Base-by-base conservation (phyloP, 228 moss, liverwort and hornwort genomes). In the Sphagnum magellanicum region DNA sequence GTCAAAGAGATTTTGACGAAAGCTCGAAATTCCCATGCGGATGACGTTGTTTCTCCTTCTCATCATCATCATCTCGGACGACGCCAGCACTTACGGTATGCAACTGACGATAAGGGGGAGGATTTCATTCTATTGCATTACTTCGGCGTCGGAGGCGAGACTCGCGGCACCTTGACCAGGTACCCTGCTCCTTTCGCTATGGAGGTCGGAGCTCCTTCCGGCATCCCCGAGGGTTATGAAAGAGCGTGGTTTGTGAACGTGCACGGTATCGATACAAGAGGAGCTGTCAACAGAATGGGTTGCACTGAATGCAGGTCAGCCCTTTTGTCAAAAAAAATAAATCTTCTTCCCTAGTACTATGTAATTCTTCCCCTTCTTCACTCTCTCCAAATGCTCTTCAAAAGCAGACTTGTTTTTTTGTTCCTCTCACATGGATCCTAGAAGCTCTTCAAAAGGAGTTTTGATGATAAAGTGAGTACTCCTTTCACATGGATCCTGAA, bases 281-380 rank as follows among this genome's bases (percentile, higher is more conserved):
- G 79, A 8, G 79, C 83, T 5, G 69, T 80, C 0, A 53, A 67
- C 17, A 5, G 17, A 7, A 62, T 75, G 49, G 86, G 81, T 4
- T 87, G 87, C 53, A 6, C 84, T 16, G 84, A 84, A 68, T 84
- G 84, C 81, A 81, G 84, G 84, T 83, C 32, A 32, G 68, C 32
- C 1, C 32, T 32, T 32, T 32, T 32, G 32, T 32, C 32, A 2
- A 32, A 32, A 32, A 3, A 32, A 3, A 32, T n/a, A 32, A 32
- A 32, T 32, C 32, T 32, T 32, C 32, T 32, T 32, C 32, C 2
- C 32, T 32, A 32, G 32, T 32, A 32, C 32, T 32, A 32, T 32
- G 32, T 3, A 32, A 32, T 32, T 32, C 32, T 32, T 32, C 32
- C 3, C 32, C 32, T 3, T 32, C 32, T 32, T 32, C 3, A 32